A percentile compares a stretch with the other conserved stretches of the same genome.
phyloP scores from a whole-genome alignment of 352 stramenopile genomes.

The Globisporangium uncinulatum region DNA sequence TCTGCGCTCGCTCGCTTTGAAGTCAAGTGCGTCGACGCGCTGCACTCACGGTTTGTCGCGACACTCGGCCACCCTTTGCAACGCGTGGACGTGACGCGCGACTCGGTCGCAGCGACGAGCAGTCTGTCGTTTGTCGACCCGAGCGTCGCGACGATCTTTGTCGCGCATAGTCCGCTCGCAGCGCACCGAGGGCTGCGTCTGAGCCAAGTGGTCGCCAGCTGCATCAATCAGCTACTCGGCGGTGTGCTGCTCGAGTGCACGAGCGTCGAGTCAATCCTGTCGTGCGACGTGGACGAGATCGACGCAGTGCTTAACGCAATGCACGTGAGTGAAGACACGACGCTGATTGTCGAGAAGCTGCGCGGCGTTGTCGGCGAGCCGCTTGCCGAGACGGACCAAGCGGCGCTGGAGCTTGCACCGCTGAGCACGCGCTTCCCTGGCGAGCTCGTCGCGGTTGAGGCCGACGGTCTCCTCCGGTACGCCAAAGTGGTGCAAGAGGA shows the following conservation, averaged over 20 bases:
- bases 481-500: slow-evolving; percentile 50
- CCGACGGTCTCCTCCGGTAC: slow-evolving; percentile 46
- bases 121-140: slow-evolving; percentile 67
- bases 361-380: slow-evolving; percentile 50
- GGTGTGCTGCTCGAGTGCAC: slow-evolving; percentile 57
- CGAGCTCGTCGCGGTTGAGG: slow-evolving; percentile 62
- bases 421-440: slow-evolving; percentile 60
- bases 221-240: slow-evolving; percentile 65
- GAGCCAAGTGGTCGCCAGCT: slow-evolving; percentile 52
- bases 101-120: slow-evolving; percentile 20
- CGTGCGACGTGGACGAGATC: slow-evolving; percentile 45
- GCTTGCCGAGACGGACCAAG: slow-evolving; percentile 39
- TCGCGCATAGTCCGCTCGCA: slow-evolving; percentile 37
- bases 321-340: slow-evolving; percentile 57
- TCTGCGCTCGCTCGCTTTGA: slow-evolving; percentile 36
- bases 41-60: slow-evolving; percentile 63
- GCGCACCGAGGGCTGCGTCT: slow-evolving; percentile 28
- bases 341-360: slow-evolving; percentile 60
- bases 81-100: slow-evolving; percentile 60
- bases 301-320: slow-evolving; percentile 41
- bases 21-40: slow-evolving; percentile 39
- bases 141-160: slow-evolving; percentile 33
- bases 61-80: slow-evolving; percentile 40
- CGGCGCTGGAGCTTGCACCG: slow-evolving; percentile 48
- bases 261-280: slow-evolving; percentile 60